These are phyloP conservation scores for Betula pendula DNA, from an alignment of 306 rosid genomes.

Conservation along the genomic window DNA sequence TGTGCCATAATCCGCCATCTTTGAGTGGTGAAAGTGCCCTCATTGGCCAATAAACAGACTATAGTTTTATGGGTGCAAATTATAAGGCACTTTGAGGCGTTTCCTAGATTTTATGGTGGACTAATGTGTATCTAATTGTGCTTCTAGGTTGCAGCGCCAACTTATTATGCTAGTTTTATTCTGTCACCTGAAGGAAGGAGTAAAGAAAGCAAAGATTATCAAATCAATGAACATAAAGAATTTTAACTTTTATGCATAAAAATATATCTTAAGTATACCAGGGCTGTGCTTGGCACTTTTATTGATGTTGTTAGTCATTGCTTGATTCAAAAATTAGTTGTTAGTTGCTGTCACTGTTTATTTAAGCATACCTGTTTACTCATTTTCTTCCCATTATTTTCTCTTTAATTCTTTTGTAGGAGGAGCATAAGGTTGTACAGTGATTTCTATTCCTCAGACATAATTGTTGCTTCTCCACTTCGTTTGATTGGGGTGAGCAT, in stretches of 20 bases:
- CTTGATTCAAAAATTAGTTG: background rate
- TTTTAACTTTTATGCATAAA: too few relatives aligned
- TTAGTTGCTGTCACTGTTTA: background rate
- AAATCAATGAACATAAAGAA: too few relatives aligned
- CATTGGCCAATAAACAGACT: background rate
- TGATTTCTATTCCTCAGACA: constrained; percentile 87
- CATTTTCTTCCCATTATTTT: constrained; percentile 13
- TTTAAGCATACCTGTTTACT: background rate
- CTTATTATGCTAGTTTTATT: too few relatives aligned
- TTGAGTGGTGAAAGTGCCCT: background rate
- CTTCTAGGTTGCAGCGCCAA: too few relatives aligned
- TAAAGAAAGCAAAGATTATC: too few relatives aligned
- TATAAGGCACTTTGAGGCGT: background rate
- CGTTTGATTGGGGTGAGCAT: constrained; percentile 63
- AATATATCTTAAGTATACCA: too few relatives aligned
- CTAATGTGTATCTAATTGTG: background rate
- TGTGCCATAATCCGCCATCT: background rate
- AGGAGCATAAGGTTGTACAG: constrained; percentile 78
- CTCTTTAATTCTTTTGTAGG: constrained; percentile 40
- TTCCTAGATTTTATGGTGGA: background rate
- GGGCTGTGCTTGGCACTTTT: too few relatives aligned
- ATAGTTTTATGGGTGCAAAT: background rate
- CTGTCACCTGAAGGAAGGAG: too few relatives aligned
- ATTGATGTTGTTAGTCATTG: too few relatives aligned
- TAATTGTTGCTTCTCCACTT: constrained; percentile 85